Percentiles rank a stretch among this genome's conserved stretches.
phyloP scores from a whole-genome alignment of 108 stramenopile genomes.

The Cylindrotheca closterium region DNA sequence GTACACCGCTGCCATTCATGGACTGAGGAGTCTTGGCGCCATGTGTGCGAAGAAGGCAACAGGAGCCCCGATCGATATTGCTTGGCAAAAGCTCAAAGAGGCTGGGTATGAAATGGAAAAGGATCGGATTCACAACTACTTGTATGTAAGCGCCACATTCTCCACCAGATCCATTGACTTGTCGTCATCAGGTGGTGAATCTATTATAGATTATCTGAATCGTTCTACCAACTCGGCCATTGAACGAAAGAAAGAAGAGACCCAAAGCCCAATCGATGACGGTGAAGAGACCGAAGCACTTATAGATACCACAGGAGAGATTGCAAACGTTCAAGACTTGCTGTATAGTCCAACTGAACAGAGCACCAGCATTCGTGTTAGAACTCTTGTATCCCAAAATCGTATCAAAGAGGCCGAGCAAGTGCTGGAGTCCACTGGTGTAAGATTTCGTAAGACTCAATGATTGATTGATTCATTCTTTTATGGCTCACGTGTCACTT shows the following conservation, averaged over 20 bases:
- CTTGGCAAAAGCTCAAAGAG: constrained; percentile 72
- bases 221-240: not conserved
- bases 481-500: not conserved
- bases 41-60: constrained; percentile 59
- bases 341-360: constrained; percentile 78
- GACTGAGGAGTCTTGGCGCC: constrained; percentile 43
- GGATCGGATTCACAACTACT: constrained; percentile 51
- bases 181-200: constrained; percentile 7
- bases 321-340: constrained; percentile 77
- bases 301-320: constrained; percentile 47
- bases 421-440: constrained; percentile 52
- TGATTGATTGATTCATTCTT: not conserved
- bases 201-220: constrained; percentile 26
- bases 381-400: constrained; percentile 53
- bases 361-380: constrained; percentile 63
- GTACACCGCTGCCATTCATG: constrained; percentile 15
- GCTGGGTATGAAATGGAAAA: constrained; percentile 49
- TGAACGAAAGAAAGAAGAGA: not conserved
- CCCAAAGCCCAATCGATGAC: not conserved
- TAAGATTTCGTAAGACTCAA: constrained; percentile 17
- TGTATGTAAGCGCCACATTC: constrained; percentile 52
- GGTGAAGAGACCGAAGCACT: not conserved
- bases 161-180: not conserved
- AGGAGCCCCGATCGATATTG: constrained; percentile 50
- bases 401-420: constrained; percentile 69